These are phyloP conservation scores for Botrytis galanthina DNA, from an alignment of 2,329 filamentous ascomycete species.

Conservation along the genomic window DNA sequence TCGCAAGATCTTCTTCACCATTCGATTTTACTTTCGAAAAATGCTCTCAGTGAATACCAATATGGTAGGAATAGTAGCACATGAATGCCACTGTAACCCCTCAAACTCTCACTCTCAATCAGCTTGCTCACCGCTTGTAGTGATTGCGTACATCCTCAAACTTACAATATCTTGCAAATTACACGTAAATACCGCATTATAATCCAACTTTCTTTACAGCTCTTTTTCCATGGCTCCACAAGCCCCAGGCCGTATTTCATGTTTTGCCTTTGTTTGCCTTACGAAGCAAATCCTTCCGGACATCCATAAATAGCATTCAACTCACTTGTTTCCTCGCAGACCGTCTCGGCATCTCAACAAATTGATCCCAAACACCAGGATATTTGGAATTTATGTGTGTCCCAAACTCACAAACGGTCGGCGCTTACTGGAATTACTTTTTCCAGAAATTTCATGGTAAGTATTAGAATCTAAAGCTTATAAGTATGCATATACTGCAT, in stretches of 20 bases:
- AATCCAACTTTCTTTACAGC: background rate
- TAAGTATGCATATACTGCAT: background rate
- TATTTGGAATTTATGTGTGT: background rate
- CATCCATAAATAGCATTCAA: constrained; percentile 1
- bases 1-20: background rate
- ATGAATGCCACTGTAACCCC: background rate
- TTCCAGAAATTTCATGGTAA: background rate
- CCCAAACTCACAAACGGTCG: background rate
- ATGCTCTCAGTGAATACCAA: background rate
- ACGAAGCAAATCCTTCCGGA: background rate
- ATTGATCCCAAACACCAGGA: background rate
- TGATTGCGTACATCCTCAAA: constrained; percentile 2
- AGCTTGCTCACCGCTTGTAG: background rate
- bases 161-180: background rate
- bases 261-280: background rate
- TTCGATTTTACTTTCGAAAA: background rate
- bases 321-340: background rate
- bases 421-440: background rate
- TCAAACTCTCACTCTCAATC: background rate
- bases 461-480: background rate
- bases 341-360: background rate
- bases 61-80: background rate
- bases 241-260: background rate
- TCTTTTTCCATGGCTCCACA: background rate
- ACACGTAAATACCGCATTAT: background rate